phyloP scores from a whole-genome alignment of 768 basidiomycete species.

The Calocybe gangraenosa region DNA sequence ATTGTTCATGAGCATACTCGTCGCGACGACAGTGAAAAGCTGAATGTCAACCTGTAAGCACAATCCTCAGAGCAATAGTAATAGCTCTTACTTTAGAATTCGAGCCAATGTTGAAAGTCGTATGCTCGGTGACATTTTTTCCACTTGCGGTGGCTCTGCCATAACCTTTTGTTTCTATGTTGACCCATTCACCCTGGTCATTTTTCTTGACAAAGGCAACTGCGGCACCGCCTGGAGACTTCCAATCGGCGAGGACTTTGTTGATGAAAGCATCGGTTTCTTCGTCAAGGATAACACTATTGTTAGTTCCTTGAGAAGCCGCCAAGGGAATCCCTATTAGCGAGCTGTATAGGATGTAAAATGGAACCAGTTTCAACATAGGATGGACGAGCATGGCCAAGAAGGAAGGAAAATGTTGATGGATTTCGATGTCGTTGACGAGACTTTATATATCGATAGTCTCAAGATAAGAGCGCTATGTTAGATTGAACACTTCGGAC shows the following conservation, averaged over 20 bases:
- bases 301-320: slow-evolving; percentile 5
- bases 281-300: slow-evolving; percentile 10
- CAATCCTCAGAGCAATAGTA: background rate
- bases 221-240: slow-evolving; percentile 23
- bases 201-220: slow-evolving; percentile 25
- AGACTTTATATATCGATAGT: no score
- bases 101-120: slow-evolving; percentile 25
- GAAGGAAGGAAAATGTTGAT: no score
- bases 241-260: slow-evolving; percentile 21
- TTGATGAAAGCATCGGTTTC: slow-evolving; percentile 20
- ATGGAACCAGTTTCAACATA: slow-evolving; percentile 9
- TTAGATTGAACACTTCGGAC: no score
- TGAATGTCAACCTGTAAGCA: slow-evolving; percentile 1
- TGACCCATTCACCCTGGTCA: slow-evolving; percentile 20
- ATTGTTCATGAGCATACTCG: slow-evolving; percentile 24
- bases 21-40: slow-evolving; percentile 22
- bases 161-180: slow-evolving; percentile 27
- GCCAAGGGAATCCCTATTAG: background rate
- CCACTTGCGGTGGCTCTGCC: slow-evolving; percentile 22
- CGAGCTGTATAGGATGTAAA: slow-evolving; percentile 6
- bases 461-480: no score
- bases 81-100: slow-evolving; percentile 22
- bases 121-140: slow-evolving; percentile 20
- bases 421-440: no score
- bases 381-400: slow-evolving; percentile 11